phyloP scores from a whole-genome alignment of 306 rosid species.

The Casuarina cunninghamiana region DNA sequence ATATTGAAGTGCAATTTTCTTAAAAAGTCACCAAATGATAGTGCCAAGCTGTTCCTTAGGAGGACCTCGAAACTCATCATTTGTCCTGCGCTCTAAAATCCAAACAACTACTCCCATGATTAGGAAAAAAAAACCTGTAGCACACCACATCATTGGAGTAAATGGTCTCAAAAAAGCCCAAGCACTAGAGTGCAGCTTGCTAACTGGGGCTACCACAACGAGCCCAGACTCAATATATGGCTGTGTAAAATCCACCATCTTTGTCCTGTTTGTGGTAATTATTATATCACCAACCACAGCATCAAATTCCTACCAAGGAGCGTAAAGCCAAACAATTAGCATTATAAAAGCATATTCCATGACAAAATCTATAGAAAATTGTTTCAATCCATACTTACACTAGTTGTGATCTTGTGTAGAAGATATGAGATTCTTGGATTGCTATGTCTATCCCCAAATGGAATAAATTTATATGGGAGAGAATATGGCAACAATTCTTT shows the following conservation, averaged over 20 bases:
- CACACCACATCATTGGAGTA: constrained; percentile 69
- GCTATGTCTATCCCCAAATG: constrained; percentile 31
- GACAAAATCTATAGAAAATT: constrained; percentile 18
- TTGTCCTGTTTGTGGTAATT: constrained; percentile 74
- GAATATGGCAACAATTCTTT: constrained; percentile 19
- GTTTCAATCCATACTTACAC: constrained; percentile 27
- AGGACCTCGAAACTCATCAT: constrained; percentile 91
- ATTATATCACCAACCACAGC: constrained; percentile 88
- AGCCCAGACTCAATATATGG: constrained; percentile 88
- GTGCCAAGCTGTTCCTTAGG: constrained; percentile 73
- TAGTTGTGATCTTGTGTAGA: constrained; percentile 41
- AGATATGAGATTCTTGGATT: constrained; percentile 19
- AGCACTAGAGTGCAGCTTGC: constrained; percentile 50
- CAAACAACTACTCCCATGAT: constrained; percentile 82
- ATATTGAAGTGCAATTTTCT: neutral
- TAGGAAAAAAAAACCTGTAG: constrained; percentile 68
- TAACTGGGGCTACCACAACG: constrained; percentile 75
- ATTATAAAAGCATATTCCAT: neutral
- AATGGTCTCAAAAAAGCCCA: constrained; percentile 91
- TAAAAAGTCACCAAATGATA: constrained; percentile 58
- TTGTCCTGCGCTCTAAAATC: constrained; percentile 87
- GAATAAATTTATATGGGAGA: constrained; percentile 27
- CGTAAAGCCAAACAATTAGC: constrained; percentile 27
- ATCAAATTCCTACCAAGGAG: constrained; percentile 57
- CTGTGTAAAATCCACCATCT: constrained; percentile 86